Base-by-base conservation (phyloP, 2,329 filamentous ascomycete species). In the Aspergillus candidus region DNA sequence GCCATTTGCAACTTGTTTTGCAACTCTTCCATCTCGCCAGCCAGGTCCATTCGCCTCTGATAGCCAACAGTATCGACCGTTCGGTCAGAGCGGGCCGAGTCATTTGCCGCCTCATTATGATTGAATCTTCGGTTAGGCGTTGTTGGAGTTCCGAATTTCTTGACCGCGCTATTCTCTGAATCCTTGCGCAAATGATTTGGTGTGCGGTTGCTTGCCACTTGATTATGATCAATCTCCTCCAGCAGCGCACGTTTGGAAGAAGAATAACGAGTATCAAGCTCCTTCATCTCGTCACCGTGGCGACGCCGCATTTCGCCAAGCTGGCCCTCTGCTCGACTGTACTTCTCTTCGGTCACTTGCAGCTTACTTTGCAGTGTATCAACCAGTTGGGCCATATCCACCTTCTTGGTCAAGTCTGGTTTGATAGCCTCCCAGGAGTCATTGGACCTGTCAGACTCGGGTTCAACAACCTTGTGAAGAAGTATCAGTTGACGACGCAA, bases 1-100 rank as follows among this genome's bases (percentile, higher is more conserved):
- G 86, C 83, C 63, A 97, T 80, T 61, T 97, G 91, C 40, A 97
- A 78, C 63, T 95, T 88, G 62, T 94, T 96, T 63, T 96, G 91
- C 18, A 95, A 76, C 65, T 94, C 83, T 63, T 97, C 91, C 11
- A 96, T 75, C 58, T 97, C 90, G 3, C 88, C 80, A 59, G 90
- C 93, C 47, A 94, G 73, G 61, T 97, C 91, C 83, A 94, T 91
- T 32, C 85, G 83, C 59, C 85, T 88, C 69, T 93, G 91, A 68
- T 88, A 88, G 53, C 83, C 84, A 34, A 89, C 73, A 12, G 88
- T 86, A 63, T 96, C 91, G 17, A 84, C 80, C 1, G 88, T 95
- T 44, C 82, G 79, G 61, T 97, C 91, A 2, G 90, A 95, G 33
- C 85, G 82, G 46, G 79, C 82, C 31, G 90, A 94, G 59, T 94